A percentile compares a stretch with the other conserved stretches of the same genome.
phyloP scores from a whole-genome alignment of 345 rosid species.

The Abelmoschus esculentus region DNA sequence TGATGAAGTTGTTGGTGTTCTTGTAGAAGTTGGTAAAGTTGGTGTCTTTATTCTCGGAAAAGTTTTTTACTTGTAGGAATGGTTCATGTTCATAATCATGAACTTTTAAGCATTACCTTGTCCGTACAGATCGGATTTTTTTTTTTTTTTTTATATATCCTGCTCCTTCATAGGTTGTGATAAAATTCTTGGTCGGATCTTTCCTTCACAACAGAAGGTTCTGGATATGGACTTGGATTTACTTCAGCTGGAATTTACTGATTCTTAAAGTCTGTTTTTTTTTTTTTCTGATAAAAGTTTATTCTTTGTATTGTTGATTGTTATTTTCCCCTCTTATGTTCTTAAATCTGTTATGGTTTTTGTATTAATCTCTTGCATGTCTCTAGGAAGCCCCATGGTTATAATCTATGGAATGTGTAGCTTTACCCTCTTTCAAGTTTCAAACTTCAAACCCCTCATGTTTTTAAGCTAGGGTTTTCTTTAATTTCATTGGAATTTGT shows the following conservation, averaged over 20 bases:
- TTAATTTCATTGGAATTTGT: neutral
- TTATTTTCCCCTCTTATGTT: neutral
- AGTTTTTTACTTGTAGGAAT: neutral
- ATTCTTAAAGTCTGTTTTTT: neutral
- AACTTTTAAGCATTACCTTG: neutral
- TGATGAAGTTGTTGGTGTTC: neutral
- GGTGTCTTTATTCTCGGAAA: neutral
- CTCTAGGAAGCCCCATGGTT: too few species aligned
- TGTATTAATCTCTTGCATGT: too few species aligned
- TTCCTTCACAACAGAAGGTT: neutral
- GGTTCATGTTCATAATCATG: neutral
- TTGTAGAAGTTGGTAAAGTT: neutral
- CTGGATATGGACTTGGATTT: neutral
- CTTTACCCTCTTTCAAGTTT: neutral
- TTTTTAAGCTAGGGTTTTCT: neutral
- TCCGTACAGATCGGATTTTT: neutral
- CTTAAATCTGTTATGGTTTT: too few species aligned
- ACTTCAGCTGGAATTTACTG: neutral
- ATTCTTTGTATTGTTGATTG: neutral
- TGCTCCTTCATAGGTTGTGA: too few species aligned
- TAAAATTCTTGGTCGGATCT: too few species aligned
- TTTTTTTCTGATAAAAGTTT: neutral
- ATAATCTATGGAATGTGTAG: too few species aligned
- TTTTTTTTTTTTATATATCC: too few species aligned
- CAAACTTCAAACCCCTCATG: neutral